phyloP scores from a whole-genome alignment of 805 yeast species.

The Kodamaea kakaduensis region DNA sequence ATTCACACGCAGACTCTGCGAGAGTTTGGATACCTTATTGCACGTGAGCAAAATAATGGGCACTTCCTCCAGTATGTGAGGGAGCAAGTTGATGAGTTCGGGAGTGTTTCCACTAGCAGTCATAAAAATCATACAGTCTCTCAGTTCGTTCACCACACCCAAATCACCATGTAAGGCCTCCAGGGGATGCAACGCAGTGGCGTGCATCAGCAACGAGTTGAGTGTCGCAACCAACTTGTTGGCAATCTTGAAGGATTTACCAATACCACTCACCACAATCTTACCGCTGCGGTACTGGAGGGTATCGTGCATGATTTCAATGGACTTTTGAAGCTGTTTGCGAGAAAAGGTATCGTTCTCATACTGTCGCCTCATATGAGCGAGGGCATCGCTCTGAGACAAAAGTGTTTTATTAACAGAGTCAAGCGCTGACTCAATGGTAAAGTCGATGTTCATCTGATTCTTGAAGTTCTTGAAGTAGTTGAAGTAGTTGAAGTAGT shows the following conservation, averaged over 20 bases:
- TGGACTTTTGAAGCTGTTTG: slow-evolving; percentile 39
- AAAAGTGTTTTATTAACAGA: slow-evolving; percentile 40
- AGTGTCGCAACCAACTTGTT: slow-evolving; percentile 76
- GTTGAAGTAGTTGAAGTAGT: no score
- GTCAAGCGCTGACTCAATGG: slow-evolving; percentile 21
- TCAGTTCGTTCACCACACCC: slow-evolving; percentile 57
- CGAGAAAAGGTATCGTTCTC: slow-evolving; percentile 43
- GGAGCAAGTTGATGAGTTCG: slow-evolving; percentile 57
- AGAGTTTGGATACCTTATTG: slow-evolving; percentile 50
- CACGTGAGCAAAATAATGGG: slow-evolving; percentile 66
- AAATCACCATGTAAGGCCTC: slow-evolving; percentile 91
- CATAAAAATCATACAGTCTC: slow-evolving; percentile 58
- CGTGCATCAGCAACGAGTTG: slow-evolving; percentile 69
- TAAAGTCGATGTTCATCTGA: background rate
- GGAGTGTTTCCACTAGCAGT: slow-evolving; percentile 84
- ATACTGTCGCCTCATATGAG: slow-evolving; percentile 44
- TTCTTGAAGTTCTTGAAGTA: no score
- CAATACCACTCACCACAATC: slow-evolving; percentile 76
- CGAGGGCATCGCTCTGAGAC: slow-evolving; percentile 47
- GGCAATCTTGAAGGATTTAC: slow-evolving; percentile 79
- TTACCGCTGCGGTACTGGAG: slow-evolving; percentile 50
- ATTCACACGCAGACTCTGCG: slow-evolving; percentile 46
- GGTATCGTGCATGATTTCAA: slow-evolving; percentile 34
- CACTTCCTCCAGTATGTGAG: slow-evolving; percentile 50
- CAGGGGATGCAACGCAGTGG: slow-evolving; percentile 70